Conservation (phyloP, 148 eudicot species). For the Arctostaphylos glauca region DNA sequence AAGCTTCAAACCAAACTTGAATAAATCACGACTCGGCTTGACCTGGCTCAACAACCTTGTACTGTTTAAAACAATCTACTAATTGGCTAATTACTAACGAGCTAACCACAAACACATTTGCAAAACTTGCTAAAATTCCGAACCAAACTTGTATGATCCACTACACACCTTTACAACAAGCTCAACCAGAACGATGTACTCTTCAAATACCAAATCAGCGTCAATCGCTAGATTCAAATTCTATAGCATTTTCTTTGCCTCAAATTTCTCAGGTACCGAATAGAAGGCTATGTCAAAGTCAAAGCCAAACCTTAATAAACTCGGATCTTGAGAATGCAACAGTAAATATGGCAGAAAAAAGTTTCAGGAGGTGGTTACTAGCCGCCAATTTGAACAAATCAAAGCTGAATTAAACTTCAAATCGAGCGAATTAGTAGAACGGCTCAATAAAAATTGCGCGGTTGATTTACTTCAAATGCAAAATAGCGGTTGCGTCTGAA, state of each 20-base stretch:
- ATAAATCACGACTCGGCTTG: not conserved
- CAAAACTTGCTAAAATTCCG: not conserved
- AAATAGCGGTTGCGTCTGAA: not conserved
- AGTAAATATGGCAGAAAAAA: not conserved
- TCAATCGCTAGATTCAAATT: not conserved
- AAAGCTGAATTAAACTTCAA: slow-evolving; percentile 2
- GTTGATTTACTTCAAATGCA: not conserved
- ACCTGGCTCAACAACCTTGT: not conserved
- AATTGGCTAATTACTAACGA: not conserved
- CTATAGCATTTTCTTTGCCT: not conserved
- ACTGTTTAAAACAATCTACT: not conserved
- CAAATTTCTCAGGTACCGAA: not conserved
- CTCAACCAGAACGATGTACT: not conserved
- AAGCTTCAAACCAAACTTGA: not conserved
- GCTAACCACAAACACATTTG: not conserved
- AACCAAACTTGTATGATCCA: not conserved
- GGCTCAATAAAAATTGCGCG: not conserved
- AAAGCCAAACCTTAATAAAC: not conserved
- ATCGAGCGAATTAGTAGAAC: not conserved
- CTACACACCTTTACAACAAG: not conserved
- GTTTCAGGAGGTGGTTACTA: not conserved
- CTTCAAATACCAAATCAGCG: slow-evolving; percentile 4
- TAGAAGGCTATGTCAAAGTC: not conserved
- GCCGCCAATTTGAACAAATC: not conserved
- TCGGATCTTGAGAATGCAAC: slow-evolving; percentile 7